phyloP scores from a whole-genome alignment of 2,329 filamentous ascomycete genomes.

The Fusarium euwallaceae region DNA sequence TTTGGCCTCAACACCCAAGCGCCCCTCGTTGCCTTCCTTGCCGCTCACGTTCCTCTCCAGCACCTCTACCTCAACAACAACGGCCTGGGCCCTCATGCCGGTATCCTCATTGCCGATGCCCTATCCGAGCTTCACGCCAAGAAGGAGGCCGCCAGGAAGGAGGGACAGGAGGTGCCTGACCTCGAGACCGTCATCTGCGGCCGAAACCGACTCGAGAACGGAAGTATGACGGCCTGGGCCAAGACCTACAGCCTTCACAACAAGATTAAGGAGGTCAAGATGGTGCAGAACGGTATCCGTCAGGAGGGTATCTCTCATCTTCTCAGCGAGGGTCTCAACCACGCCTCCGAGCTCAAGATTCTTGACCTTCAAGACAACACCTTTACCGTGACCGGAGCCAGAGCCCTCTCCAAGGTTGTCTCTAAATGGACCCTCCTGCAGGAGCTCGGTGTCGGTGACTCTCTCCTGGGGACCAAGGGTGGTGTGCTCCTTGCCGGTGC shows the following conservation, averaged over 20 bases:
- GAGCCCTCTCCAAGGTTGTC: slow-evolving; percentile 81
- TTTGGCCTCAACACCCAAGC: slow-evolving; percentile 96
- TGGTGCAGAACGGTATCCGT: slow-evolving; percentile 98
- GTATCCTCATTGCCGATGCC: slow-evolving; percentile 89
- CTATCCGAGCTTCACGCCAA: slow-evolving; percentile 85
- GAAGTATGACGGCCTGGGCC: slow-evolving; percentile 96
- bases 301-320: slow-evolving; percentile 91
- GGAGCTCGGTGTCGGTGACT: slow-evolving; percentile 92
- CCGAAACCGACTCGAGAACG: slow-evolving; percentile 94
- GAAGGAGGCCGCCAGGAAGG: slow-evolving; percentile 82
- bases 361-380: slow-evolving; percentile 98
- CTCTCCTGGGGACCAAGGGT: slow-evolving; percentile 83
- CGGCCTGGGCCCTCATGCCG: slow-evolving; percentile 91
- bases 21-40: slow-evolving; percentile 91
- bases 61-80: slow-evolving; percentile 99
- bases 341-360: slow-evolving; percentile 76
- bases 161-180: slow-evolving; percentile 79
- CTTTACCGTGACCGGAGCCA: slow-evolving; percentile 85
- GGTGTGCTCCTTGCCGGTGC: slow-evolving; percentile 79
- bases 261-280: slow-evolving; percentile 87
- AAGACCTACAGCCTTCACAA: slow-evolving; percentile 86
- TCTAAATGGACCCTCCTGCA: slow-evolving; percentile 79
- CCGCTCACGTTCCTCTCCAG: slow-evolving; percentile 87
- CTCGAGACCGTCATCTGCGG: slow-evolving; percentile 98
- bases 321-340: slow-evolving; percentile 81